Conservation (phyloP, 1,284 basidiomycete genomes). For the Rhodotorula glutinis region DNA sequence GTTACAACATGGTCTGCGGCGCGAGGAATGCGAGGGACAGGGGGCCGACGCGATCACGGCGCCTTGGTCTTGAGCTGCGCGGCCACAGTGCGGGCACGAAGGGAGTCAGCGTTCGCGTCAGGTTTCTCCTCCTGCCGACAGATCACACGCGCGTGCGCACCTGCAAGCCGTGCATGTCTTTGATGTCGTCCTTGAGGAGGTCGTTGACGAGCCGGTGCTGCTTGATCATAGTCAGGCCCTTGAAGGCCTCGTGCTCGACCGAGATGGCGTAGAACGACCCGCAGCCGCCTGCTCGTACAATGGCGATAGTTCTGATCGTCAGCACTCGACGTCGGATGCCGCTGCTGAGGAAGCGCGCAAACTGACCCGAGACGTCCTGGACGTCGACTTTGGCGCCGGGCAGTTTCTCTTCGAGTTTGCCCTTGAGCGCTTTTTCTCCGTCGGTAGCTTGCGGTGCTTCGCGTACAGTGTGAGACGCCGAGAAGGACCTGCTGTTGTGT, state of each 20-base stretch:
- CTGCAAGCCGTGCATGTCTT: conserved; percentile 89
- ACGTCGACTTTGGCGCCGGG: conserved; percentile 58
- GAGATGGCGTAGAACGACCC: conserved; percentile 93
- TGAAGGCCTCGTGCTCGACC: conserved; percentile 79
- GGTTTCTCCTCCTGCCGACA: too few relatives aligned
- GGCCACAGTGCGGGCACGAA: too few relatives aligned
- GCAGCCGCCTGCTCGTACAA: conserved; percentile 70
- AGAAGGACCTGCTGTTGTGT: not conserved
- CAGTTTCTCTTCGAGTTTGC: conserved; percentile 59
- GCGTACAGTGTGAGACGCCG: not conserved
- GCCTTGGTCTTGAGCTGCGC: conserved; percentile 21
- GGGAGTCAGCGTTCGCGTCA: too few relatives aligned
- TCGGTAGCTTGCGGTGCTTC: conserved; percentile 50
- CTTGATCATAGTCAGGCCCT: conserved; percentile 81
- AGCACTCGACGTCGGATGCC: too few relatives aligned
- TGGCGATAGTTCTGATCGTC: not conserved
- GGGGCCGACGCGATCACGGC: not conserved
- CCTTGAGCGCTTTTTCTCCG: conserved; percentile 67
- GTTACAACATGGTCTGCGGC: conserved; percentile 1
- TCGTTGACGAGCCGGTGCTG: conserved; percentile 91
- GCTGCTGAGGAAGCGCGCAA: not conserved
- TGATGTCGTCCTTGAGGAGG: conserved; percentile 82
- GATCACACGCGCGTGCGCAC: too few relatives aligned
- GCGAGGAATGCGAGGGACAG: too few relatives aligned
- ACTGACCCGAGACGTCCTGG: conserved; percentile 80